Evolutionary conservation across 2,329 filamentous ascomycete genomes (phyloP).

Genomic region (Aspergillus candidus): DNA sequence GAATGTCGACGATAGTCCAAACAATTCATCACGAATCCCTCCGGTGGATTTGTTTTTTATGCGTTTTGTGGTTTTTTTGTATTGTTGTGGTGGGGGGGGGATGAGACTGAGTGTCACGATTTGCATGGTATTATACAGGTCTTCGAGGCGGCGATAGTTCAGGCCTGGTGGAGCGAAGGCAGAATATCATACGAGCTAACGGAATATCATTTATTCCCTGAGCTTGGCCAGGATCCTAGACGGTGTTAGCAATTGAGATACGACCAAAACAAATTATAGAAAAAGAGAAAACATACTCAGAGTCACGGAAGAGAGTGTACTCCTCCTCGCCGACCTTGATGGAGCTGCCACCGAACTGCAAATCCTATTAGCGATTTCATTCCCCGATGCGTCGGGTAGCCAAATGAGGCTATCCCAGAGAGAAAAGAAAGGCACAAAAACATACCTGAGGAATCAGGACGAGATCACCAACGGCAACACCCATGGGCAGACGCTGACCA

Average conservation of each 20-base stretch:
- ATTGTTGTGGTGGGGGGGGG: slow-evolving; percentile 16
- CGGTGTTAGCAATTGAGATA: slow-evolving; percentile 12
- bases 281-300: slow-evolving; percentile 66
- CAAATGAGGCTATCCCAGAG: slow-evolving; percentile 1
- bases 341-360: slow-evolving; percentile 82
- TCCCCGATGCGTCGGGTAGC: neutral
- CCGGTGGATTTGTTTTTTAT: slow-evolving; percentile 8
- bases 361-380: slow-evolving; percentile 16
- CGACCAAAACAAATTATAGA: neutral
- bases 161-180: slow-evolving; percentile 12
- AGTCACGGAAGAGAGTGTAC: slow-evolving; percentile 91
- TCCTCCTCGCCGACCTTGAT: slow-evolving; percentile 98
- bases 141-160: slow-evolving; percentile 14
- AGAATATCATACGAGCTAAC: too few relatives aligned
- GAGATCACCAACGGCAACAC: slow-evolving; percentile 77
- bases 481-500: slow-evolving; percentile 79
- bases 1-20: neutral
- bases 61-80: slow-evolving; percentile 6
- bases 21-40: slow-evolving; percentile 3
- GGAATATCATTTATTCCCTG: slow-evolving; percentile 66
- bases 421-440: slow-evolving; percentile 10
- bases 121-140: slow-evolving; percentile 32
- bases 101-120: slow-evolving; percentile 22
- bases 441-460: slow-evolving; percentile 92
- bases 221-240: slow-evolving; percentile 94